phyloP scores from a whole-genome alignment of 169 alveolate species.

The Neospora caninum region DNA sequence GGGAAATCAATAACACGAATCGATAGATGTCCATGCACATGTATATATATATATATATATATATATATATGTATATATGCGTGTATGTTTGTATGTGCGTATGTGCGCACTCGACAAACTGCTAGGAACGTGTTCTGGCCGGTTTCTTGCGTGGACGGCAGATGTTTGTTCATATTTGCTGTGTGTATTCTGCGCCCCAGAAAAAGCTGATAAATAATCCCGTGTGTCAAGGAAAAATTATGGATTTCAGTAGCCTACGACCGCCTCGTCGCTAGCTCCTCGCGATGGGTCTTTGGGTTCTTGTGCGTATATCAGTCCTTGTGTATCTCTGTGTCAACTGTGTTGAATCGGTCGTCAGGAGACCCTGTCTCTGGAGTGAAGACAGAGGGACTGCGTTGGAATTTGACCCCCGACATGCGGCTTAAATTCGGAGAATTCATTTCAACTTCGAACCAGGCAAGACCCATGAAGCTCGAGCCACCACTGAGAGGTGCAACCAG shows the following conservation, averaged over 20 bases:
- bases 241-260: too few relatives aligned
- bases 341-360: background rate
- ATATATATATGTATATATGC: background rate
- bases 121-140: background rate
- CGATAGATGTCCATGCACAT: background rate
- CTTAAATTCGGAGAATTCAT: constrained; percentile 14
- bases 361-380: background rate
- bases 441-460: constrained; percentile 32
- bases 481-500: background rate
- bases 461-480: background rate
- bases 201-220: too few relatives aligned
- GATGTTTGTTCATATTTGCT: too few relatives aligned
- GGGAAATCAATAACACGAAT: too few relatives aligned
- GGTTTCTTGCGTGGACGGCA: too few relatives aligned
- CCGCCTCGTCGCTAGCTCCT: too few relatives aligned
- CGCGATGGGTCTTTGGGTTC: too few relatives aligned
- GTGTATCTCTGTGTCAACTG: background rate
- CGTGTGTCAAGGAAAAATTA: too few relatives aligned
- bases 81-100: background rate
- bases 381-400: constrained; percentile 27
- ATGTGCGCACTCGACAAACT: background rate
- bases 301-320: too few relatives aligned
- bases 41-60: background rate
- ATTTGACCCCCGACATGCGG: constrained; percentile 2
- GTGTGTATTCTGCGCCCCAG: too few relatives aligned